These are phyloP conservation scores for Ormosia emarginata DNA, from an alignment of 306 rosid species.

Conservation along the genomic window DNA sequence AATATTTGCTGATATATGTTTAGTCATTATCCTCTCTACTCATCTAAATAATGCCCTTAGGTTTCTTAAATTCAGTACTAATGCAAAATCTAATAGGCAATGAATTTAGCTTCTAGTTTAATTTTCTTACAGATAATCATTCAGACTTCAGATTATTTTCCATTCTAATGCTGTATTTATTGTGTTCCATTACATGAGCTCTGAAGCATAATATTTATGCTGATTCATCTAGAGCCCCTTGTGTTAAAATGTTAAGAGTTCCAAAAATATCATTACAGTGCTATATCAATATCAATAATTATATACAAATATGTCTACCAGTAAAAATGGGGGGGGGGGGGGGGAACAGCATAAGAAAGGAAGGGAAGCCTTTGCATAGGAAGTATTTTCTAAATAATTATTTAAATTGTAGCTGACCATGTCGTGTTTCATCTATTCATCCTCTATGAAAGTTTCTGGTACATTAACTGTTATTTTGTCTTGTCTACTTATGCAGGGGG, in stretches of 20 bases:
- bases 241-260: neutral
- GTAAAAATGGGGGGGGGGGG: neutral
- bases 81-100: neutral
- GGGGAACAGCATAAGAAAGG: neutral
- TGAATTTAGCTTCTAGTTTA: neutral
- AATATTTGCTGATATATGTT: neutral
- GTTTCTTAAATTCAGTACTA: neutral
- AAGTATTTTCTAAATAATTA: neutral
- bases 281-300: neutral
- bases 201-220: neutral
- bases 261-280: neutral
- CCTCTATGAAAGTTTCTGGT: neutral
- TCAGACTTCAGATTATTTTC: neutral
- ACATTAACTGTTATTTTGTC: neutral
- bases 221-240: neutral
- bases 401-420: neutral
- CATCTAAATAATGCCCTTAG: neutral
- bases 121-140: neutral
- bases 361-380: neutral
- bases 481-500: constrained; percentile 40
- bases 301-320: neutral
- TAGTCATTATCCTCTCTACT: neutral
- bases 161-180: neutral
- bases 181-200: neutral
- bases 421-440: neutral